Evolutionary conservation across 2,329 filamentous ascomycete species (phyloP), one percentile per base, ranked within the genome.

Genomic region (Tolypocladium ophioglossoides): DNA sequence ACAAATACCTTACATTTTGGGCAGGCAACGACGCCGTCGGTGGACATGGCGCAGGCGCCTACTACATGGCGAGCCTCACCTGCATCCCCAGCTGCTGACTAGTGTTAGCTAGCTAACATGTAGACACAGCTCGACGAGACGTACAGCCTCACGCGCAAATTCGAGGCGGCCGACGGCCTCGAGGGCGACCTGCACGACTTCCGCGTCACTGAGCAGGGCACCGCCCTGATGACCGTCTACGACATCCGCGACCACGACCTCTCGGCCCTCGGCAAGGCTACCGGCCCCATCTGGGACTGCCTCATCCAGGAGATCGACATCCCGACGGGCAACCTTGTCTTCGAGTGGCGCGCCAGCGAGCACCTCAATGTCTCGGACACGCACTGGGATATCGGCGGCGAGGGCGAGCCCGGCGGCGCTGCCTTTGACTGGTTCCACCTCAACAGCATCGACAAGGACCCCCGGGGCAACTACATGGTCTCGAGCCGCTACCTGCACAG

Each of bases 21-120:
- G 75, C 75, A 11, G 61, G 71, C 35, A 69, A 75, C 62, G 66
- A 72, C 46, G 51, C 51, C 24, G 67, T 71, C 2, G 68, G 68
- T 2, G 74, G 73, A 3, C 72, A 76, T 59, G 74, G 75, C 5
- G 67, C 70, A 20, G 75, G 74, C 18, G 60, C 62, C 51, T 72
- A 74, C 54, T 72, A 74, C 58, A 73, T 78, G 75, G 72, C 69
- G 55, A 51, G 62, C 35, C 16, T 34, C 22, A 7, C 14, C 3
- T 18, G n/a, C 12, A 18, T 9, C 12, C n/a, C n/a, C n/a, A n/a
- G n/a, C n/a, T n/a, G n/a, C n/a, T n/a, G n/a, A n/a, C n/a, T n/a
- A n/a, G n/a, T n/a, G n/a, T n/a, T n/a, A n/a, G n/a, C 12, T 50
- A 20, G 40, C 40, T 20, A 6, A n/a, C 22, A 27, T 1, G 22